phyloP scores from a whole-genome alignment of 306 rosid genomes.

The Luffa aegyptiaca region DNA sequence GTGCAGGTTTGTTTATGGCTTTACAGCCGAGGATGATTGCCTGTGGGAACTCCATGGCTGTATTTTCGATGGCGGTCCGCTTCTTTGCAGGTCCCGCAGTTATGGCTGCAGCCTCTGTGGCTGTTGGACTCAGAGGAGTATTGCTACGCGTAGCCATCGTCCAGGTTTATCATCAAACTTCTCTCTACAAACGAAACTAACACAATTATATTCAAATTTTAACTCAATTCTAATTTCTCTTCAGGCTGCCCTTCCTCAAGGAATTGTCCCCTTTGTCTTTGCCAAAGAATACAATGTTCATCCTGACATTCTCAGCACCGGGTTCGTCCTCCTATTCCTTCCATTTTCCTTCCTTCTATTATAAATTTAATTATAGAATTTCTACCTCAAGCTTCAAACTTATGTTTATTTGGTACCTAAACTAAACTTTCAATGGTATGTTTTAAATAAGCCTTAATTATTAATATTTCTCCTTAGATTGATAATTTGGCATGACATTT shows the following conservation, averaged over 20 bases:
- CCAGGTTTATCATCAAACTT: slow-evolving; percentile 12
- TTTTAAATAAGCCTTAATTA: too few species aligned
- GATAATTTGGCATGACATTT: too few species aligned
- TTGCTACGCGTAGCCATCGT: slow-evolving; percentile 12
- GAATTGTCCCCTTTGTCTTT: slow-evolving; percentile 5
- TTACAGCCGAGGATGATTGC: neutral
- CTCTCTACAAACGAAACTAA: neutral
- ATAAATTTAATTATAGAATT: neutral
- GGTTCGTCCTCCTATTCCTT: neutral
- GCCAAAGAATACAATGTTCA: slow-evolving; percentile 1
- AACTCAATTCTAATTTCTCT: neutral
- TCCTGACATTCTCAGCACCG: slow-evolving; percentile 7
- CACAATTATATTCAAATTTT: neutral
- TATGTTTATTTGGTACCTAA: neutral
- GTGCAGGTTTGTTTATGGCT: neutral
- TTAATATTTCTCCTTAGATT: too few species aligned
- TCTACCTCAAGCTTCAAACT: too few species aligned
- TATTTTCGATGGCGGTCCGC: slow-evolving; percentile 1
- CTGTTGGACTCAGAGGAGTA: slow-evolving; percentile 16
- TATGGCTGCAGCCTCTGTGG: slow-evolving; percentile 19
- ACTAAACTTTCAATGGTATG: too few species aligned
- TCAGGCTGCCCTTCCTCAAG: slow-evolving; percentile 9
- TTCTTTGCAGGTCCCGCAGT: slow-evolving; percentile 17
- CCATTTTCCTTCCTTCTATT: neutral
- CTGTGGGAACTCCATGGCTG: neutral